Base-by-base conservation (phyloP, 768 basidiomycete species). In the Calvatia gigantea region DNA sequence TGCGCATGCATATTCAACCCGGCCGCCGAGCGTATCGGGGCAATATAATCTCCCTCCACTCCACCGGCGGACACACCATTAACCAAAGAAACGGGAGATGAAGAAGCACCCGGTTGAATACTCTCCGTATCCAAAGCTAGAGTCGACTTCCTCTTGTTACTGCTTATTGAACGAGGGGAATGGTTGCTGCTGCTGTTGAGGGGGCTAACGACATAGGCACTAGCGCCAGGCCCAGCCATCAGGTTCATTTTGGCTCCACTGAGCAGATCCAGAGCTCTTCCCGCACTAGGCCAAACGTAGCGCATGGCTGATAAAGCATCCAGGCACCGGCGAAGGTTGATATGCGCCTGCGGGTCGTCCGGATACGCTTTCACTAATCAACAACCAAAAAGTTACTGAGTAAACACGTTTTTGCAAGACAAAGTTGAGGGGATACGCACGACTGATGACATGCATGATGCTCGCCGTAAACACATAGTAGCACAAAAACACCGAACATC, bases 391-490 rank as follows among this genome's bases (percentile, higher is more conserved):
- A 19, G 33, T 45, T 63, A 42, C 45, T 37, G 4, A 17, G 39
- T 12, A n/a, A n/a, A n/a, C n/a, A n/a, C n/a, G 8, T 27, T 19
- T 29, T 39, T n/a, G n/a, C 33, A 27, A 23, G 7, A 45, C 19
- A 11, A 23, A n/a, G 28, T 51, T 12, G 9, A 27, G 31, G 37
- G 47, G 46, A 4, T 11, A 79, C 89, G 61, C 63, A 92, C 89
- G 68, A 37, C 75, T 84, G 2, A 83, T 83, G 43, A 89, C 81
- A 62, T 91, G 90, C 86, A 88, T 89, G 50, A 91, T 82, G 54
- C 82, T 82, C 14, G 89, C 88, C 2, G 86, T 86, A 71, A 92
- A 92, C 14, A 89, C 74, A 62, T 90, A 91, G 64, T 90, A 92
- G 62, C 81, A 85, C 27, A 89, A 70, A 65, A 89, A 91, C 3